Conservation (phyloP, 371 early-diverging fungal genomes). For the Capillidium rhysosporum region DNA sequence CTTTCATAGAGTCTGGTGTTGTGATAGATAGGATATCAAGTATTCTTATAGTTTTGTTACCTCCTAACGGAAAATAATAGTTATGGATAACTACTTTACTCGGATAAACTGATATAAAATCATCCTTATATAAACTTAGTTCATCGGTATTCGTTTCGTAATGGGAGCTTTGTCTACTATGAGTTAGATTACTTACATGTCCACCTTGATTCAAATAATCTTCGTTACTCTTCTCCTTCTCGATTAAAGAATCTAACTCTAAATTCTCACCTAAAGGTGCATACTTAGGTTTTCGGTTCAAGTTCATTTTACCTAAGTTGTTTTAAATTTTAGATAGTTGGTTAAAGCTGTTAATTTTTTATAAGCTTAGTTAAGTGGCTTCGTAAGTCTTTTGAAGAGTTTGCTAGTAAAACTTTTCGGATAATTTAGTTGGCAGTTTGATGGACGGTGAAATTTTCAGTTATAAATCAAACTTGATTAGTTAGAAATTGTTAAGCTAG, state of each 20-base stretch:
- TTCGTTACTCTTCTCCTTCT: background rate
- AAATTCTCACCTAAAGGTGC: background rate
- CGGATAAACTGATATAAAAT: background rate
- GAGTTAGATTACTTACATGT: background rate
- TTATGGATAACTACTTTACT: background rate
- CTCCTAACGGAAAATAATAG: conserved; percentile 4
- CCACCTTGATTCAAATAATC: background rate
- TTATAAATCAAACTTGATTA: too few relatives aligned
- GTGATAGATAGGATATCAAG: background rate
- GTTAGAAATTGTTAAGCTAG: too few relatives aligned
- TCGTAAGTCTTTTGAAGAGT: too few relatives aligned
- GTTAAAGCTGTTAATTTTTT: too few relatives aligned
- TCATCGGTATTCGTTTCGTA: background rate
- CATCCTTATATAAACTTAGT: background rate
- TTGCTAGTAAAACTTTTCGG: too few relatives aligned
- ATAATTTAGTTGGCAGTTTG: too few relatives aligned
- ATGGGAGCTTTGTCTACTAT: background rate
- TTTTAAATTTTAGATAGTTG: too few relatives aligned
- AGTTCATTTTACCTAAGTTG: too few relatives aligned
- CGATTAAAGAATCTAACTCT: background rate
- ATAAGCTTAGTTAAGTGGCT: too few relatives aligned
- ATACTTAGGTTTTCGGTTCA: background rate
- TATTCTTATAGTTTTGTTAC: background rate
- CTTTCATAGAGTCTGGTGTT: background rate
- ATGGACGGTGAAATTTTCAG: too few relatives aligned